Evolutionary conservation across 2,329 filamentous ascomycete genomes (phyloP), one percentile per base, ranked within the genome.

Genomic region (Diaporthe humulicola): DNA sequence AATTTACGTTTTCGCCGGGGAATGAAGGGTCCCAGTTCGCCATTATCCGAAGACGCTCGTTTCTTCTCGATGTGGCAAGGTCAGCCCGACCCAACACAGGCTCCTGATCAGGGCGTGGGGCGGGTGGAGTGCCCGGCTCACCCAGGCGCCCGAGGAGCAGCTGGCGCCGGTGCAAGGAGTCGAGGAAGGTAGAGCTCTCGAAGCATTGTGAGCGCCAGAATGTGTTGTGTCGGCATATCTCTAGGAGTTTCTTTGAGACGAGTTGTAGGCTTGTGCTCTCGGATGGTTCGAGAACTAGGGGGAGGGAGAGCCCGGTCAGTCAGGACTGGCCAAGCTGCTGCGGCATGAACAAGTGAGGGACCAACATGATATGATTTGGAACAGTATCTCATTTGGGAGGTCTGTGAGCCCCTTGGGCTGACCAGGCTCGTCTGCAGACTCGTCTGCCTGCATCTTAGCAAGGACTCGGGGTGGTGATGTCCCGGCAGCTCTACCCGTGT

Each of bases 1-100:
- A 98, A 66, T 94, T 91, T 28, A 96, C 88, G 54, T 87, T 87
- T 83, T 98, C 95, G 6, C 84, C 86, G 0, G 92, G 90, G 77
- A 93, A 95, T 0, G 90, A 91, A 0, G 94, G 94, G 78, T 98
- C 95, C 95, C 95, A 98, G 78, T 95, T 95, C 6, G 92, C 92
- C 80, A 94, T 86, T 74, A 94, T 89, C 67, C 91, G 89, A 30
- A 86, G 84, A 73, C 86, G 85, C 78, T 89, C 85, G 73, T 76
- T 84, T 80, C 79, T 79, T 74, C 81, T 77, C 30, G n/a, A 40
- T 17, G 64, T n/a, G 40, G 52, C 28, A 33, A 70, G 52, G 30
- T 33, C 36, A 28, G 66, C 30, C 6, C 48, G 36, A 50, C 42
- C n/a, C 9, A 10, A n/a, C 2, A 25, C 42, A 3, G 58, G 17